Base-by-base conservation (phyloP, 2,329 filamentous ascomycete species). In the Elsinoe ampelina region DNA sequence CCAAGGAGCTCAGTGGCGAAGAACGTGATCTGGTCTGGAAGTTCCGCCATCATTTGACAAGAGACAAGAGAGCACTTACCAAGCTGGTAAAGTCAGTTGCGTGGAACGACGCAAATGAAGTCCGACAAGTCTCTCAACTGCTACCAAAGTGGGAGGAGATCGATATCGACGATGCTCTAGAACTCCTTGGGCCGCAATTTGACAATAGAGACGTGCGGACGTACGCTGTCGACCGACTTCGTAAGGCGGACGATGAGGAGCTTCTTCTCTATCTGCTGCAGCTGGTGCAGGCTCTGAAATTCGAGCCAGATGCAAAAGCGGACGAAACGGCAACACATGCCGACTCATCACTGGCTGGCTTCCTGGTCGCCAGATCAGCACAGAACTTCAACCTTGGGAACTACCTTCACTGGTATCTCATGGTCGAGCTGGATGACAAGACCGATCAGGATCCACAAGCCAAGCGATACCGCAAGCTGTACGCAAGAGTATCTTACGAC, bases 71-170 rank as follows among this genome's bases (percentile, higher is more conserved):
- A 57, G 76, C 92, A 2, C 77, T 97, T 58, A 98, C 92, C 34
- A 98, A 98, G 66, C 95, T 98, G 64, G 89, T 97, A 69, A 98
- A 97, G 70, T 96, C 92, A 0, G 92, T 96, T 38, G 91, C 95
- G 63, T 98, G 93, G 92, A 83, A 82, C 51, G 92, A 95, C 68
- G 80, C 82, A 47, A 83, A 83, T 60, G 92, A 98, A 75, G 84
- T 87, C 3, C 85, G 87, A 58, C 90, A 96, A 73, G 91, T 92
- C 5, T 87, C 93, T 20, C 89, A 95, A 60, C 83, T 98, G 3
- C 79, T 98, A 15, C 83, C 86, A 0, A 92, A 91, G 64, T 98
- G 93, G 93, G 95, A 88, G 0, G 89, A 95, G 62, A 95, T 98
- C 58, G 93, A 97, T 67, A 85, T 98, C 4, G 95, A 98, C 65